Percentiles rank a stretch among this genome's conserved stretches.
Conservation (phyloP, 2,329 filamentous ascomycete species). For the Cladobotryum protrusum region DNA sequence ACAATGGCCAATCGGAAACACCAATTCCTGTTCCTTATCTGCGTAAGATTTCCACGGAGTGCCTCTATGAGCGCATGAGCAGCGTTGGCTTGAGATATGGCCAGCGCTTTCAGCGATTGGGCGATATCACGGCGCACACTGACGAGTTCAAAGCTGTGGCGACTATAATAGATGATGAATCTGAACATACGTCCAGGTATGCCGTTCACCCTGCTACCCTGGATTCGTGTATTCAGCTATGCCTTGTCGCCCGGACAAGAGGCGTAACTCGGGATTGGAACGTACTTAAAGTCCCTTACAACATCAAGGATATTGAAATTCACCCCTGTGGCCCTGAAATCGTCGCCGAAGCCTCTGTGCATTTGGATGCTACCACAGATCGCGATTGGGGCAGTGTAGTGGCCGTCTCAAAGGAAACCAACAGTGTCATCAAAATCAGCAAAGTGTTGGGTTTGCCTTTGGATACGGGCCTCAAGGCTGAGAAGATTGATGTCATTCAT, state of each 20-base stretch:
- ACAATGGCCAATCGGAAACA: not conserved
- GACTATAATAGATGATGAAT: not conserved
- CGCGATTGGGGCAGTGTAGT: not conserved
- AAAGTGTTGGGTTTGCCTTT: not conserved
- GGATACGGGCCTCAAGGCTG: no score
- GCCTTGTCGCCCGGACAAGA: not conserved
- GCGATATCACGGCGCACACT: no score
- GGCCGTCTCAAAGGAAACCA: not conserved
- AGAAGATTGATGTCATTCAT: no score
- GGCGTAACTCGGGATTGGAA: not conserved
- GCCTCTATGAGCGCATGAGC: no score
- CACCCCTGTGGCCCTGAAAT: not conserved
- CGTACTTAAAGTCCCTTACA: not conserved
- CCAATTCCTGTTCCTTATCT: not conserved
- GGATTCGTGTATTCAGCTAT: no score
- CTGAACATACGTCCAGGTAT: not conserved
- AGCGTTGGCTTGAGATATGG: no score
- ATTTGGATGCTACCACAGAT: no score
- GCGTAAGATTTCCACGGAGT: not conserved
- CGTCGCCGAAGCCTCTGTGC: not conserved
- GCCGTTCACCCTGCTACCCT: no score
- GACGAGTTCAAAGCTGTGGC: no score
- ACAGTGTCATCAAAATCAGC: not conserved
- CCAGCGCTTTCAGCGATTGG: no score
- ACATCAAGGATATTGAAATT: constrained; percentile 4